Evolutionary conservation across 176 grass and related monocot genomes (phyloP), one percentile per base, ranked within the genome.

Genomic region (Eragrostis curvula): DNA sequence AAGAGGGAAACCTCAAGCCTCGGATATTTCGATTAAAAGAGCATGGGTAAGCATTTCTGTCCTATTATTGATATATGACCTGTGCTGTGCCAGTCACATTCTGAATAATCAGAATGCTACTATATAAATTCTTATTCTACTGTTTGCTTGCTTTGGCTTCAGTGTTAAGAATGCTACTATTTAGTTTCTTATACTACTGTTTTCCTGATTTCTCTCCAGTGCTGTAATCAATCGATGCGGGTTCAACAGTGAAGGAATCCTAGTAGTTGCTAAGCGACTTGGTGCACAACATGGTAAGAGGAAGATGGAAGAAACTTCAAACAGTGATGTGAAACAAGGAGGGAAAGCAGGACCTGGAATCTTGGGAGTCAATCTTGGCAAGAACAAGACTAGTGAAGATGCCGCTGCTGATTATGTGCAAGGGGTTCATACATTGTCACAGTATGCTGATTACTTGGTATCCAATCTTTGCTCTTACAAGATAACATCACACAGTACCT

Each of bases 371-470:
- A 99, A 99, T 88, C 86, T 99, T 27, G 96, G 96, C 55, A 99
- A 99, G 85, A 99, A 99, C 81, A 99, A 99, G 83, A 90, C 79
- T 71, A 99, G 85, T 78, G 93, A 96, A 90, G 96, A 99, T 89
- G 93, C 93, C 45, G 78, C 91, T 83, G 87, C 93, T 84, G 96
- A 99, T 75, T 99, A 96, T 15, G 93, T 99, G 60, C 93, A 99
- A 94, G 96, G 96, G 79, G 87, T 99, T 79, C 96, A 99, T 94
- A 96, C 91, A 12, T 90, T 99, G 76, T 99, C 96, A 16, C 96
- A 99, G 44, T 99, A 99, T 92, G 96, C 93, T 66, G 93, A 99
- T 84, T 99, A 99, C 86, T 75, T 99, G 93, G 96, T 99, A 89
- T 79, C 24, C 64, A 39, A 83, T 59, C 45, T 86, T 77, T 50